A percentile compares a stretch with the other conserved stretches of the same genome.
Evolutionary conservation across 2,329 filamentous ascomycete species (phyloP).

Genomic region (Westerdykella aurantiaca): DNA sequence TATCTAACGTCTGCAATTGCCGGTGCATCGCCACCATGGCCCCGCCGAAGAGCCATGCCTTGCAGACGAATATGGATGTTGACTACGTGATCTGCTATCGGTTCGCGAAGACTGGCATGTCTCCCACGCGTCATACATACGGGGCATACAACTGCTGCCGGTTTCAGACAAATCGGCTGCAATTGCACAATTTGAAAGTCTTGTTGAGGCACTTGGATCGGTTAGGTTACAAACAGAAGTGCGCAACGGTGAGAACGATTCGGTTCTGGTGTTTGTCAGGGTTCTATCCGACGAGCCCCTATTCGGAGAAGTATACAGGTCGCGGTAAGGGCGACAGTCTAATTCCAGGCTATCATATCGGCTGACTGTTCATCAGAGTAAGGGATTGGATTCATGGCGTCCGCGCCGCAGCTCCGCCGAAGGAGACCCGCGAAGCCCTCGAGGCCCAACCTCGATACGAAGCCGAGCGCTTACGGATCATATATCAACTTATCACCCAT

Average conservation of each 20-base stretch:
- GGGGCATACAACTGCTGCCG: conserved; percentile 9
- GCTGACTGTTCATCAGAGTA: conserved; percentile 51
- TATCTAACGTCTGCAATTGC: no score
- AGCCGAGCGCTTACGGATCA: conserved; percentile 79
- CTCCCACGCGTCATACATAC: conserved; percentile 2
- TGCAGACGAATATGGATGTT: conserved; percentile 59
- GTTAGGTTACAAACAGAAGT: conserved; percentile 87
- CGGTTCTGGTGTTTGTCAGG: conserved; percentile 76
- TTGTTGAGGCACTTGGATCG: conserved; percentile 66
- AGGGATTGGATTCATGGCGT: conserved; percentile 94
- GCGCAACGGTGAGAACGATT: conserved; percentile 67
- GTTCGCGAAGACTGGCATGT: conserved; percentile 61
- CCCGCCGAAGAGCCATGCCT: conserved; percentile 30
- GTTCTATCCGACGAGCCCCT: conserved; percentile 71
- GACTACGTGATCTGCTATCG: conserved; percentile 85
- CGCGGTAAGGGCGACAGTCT: conserved; percentile 47
- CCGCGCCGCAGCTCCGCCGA: conserved; percentile 67
- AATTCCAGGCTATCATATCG: background rate
- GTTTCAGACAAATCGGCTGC: conserved; percentile 60
- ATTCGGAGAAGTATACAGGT: conserved; percentile 74
- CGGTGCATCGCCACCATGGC: conserved; percentile 21
- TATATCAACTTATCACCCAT: conserved; percentile 67
- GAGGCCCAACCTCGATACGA: conserved; percentile 73
- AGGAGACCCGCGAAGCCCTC: conserved; percentile 65
- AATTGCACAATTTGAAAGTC: conserved; percentile 67